A percentile compares a stretch with the other conserved stretches of the same genome.
Conservation (phyloP, 2,329 filamentous ascomycete species). For the Sporothrix phasma region DNA sequence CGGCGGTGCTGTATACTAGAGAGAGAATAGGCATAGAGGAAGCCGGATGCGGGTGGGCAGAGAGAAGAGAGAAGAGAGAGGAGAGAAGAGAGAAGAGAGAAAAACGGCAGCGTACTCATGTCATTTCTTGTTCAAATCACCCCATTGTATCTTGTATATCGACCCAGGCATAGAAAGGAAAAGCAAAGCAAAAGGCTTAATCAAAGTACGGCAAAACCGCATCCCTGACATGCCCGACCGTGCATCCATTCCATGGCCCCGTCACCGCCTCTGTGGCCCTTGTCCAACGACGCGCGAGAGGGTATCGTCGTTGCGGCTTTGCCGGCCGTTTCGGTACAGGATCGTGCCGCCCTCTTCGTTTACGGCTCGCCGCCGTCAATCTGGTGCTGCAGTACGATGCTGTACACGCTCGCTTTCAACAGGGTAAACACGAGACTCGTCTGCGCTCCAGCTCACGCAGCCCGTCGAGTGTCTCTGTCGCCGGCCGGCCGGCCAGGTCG, state of each 20-base stretch:
- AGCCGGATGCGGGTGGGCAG: constrained; percentile 18
- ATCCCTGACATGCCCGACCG: neutral
- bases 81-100: neutral
- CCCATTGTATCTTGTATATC: constrained; percentile 5
- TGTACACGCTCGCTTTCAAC: constrained; percentile 96
- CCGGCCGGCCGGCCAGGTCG: constrained; percentile 58
- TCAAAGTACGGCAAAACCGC: neutral
- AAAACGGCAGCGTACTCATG: neutral
- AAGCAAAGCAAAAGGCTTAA: neutral
- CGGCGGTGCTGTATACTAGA: constrained; percentile 59
- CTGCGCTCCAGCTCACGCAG: constrained; percentile 79
- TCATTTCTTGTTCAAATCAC: neutral
- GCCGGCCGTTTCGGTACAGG: neutral
- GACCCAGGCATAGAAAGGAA: neutral
- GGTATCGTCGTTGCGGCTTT: constrained; percentile 13
- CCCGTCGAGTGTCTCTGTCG: constrained; percentile 75
- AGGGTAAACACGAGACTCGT: constrained; percentile 90
- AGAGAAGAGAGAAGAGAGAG: neutral
- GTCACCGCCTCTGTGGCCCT: too few relatives aligned
- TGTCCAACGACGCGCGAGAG: constrained; percentile 15
- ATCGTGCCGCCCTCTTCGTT: neutral
- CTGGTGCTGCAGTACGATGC: constrained; percentile 96
- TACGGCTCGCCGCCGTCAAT: constrained; percentile 58
- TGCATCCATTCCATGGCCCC: too few relatives aligned
- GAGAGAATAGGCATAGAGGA: too few relatives aligned